Evolutionary conservation across 2,329 filamentous ascomycete genomes (phyloP).

Genomic region (Cladosporium oxysporum): DNA sequence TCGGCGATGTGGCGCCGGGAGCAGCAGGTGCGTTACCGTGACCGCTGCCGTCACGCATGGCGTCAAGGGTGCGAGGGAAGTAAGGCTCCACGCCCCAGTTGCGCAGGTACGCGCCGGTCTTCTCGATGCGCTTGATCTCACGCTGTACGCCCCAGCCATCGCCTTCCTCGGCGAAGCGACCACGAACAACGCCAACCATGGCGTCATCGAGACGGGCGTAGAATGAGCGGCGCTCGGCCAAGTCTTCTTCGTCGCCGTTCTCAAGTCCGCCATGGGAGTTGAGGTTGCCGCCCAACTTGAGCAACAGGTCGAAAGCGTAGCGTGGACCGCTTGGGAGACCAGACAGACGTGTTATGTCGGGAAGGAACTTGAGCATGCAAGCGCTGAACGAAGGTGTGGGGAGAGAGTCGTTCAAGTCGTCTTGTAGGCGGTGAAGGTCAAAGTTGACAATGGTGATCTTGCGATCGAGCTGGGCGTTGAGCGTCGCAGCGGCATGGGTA

Average conservation of each 20-base stretch:
- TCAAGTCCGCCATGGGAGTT: slow-evolving; percentile 57
- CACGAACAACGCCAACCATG: slow-evolving; percentile 56
- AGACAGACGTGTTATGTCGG: slow-evolving; percentile 54
- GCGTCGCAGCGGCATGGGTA: slow-evolving; percentile 51
- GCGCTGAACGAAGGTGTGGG: slow-evolving; percentile 55
- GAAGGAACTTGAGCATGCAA: slow-evolving; percentile 57
- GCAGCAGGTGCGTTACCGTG: slow-evolving; percentile 17
- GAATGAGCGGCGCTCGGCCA: slow-evolving; percentile 51
- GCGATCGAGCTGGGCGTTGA: slow-evolving; percentile 59
- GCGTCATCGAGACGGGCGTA: slow-evolving; percentile 51
- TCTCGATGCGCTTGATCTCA: slow-evolving; percentile 58
- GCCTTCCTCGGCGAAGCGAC: slow-evolving; percentile 51
- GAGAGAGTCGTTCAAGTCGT: slow-evolving; percentile 57
- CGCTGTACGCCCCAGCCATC: slow-evolving; percentile 54
- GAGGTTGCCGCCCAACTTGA: slow-evolving; percentile 58
- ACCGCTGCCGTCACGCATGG: slow-evolving; percentile 44
- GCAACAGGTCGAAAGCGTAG: slow-evolving; percentile 55
- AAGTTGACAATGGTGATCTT: slow-evolving; percentile 61
- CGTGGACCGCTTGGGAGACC: slow-evolving; percentile 50
- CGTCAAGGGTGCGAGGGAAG: slow-evolving; percentile 54
- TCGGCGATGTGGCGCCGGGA: slow-evolving; percentile 9
- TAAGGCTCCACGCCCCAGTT: slow-evolving; percentile 57
- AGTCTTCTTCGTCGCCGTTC: slow-evolving; percentile 50
- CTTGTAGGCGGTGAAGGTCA: slow-evolving; percentile 57
- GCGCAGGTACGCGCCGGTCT: slow-evolving; percentile 54